Evolutionary conservation across 2,329 filamentous ascomycete genomes (phyloP).

Genomic region (Phialophora macrospora): DNA sequence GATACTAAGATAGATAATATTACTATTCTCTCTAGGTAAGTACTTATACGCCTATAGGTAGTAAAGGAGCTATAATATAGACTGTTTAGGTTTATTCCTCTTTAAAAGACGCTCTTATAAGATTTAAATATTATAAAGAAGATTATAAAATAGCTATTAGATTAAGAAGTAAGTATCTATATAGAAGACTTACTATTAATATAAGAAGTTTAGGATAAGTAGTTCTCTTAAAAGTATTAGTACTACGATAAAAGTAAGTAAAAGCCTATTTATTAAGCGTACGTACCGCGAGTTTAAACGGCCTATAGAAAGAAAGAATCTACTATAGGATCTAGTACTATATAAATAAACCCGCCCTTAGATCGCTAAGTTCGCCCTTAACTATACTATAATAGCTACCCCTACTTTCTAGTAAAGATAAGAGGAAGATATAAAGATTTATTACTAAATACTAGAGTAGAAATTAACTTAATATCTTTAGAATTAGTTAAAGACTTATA

Average conservation of each 20-base stretch:
- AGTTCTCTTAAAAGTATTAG: too few relatives aligned
- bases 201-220: too few relatives aligned
- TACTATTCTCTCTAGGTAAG: too few relatives aligned
- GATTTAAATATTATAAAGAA: too few relatives aligned
- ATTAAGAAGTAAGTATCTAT: too few relatives aligned
- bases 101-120: too few relatives aligned
- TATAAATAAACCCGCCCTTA: background rate
- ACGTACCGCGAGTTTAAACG: background rate
- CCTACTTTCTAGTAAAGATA: background rate
- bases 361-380: background rate
- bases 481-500: constrained; percentile 1
- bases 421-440: too few relatives aligned
- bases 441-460: background rate
- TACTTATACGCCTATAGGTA: background rate
- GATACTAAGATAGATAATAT: constrained; percentile 3
- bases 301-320: background rate
- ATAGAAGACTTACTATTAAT: too few relatives aligned
- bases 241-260: constrained; percentile 5
- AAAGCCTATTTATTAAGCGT: background rate
- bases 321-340: background rate
- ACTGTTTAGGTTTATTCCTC: background rate
- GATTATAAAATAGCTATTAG: too few relatives aligned
- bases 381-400: constrained; percentile 5
- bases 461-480: constrained; percentile 6
- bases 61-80: background rate